Percentiles rank a stretch among this genome's conserved stretches.
phyloP scores from a whole-genome alignment of 495 filamentous ascomycete genomes.

The Recurvomyces mirabilis region DNA sequence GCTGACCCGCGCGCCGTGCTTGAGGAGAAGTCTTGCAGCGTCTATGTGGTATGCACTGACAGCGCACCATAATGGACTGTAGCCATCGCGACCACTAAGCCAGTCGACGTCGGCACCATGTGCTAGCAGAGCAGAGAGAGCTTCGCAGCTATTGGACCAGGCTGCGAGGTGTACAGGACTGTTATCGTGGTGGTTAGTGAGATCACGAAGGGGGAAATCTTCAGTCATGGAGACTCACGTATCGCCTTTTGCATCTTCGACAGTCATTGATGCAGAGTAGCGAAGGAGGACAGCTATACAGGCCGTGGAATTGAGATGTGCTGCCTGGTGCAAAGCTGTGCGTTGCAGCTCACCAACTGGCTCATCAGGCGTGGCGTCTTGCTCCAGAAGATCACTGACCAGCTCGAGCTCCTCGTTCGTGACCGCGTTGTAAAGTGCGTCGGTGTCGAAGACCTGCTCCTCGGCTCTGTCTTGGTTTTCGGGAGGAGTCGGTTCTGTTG shows the following conservation, averaged over 20 bases:
- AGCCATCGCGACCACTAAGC: conserved; percentile 11
- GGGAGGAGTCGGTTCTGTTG: neutral
- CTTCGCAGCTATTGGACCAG: conserved; percentile 10
- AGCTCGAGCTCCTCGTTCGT: conserved; percentile 1
- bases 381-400: conserved; percentile 5
- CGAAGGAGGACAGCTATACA: conserved; percentile 5
- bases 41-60: conserved; percentile 16
- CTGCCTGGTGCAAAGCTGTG: conserved; percentile 18
- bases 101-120: conserved; percentile 12
- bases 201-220: no score
- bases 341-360: conserved; percentile 8
- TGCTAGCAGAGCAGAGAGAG: conserved; percentile 8
- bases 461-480: neutral
- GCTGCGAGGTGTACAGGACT: conserved; percentile 22
- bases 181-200: no score
- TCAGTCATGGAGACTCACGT: no score
- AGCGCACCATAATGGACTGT: conserved; percentile 17
- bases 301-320: conserved; percentile 7
- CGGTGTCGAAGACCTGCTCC: conserved; percentile 9
- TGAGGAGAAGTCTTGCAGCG: conserved; percentile 13
- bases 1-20: conserved; percentile 10
- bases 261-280: conserved; percentile 8
- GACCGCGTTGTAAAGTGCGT: conserved; percentile 11
- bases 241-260: conserved; percentile 16
- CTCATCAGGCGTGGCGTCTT: neutral